A percentile compares a stretch with the other conserved stretches of the same genome.
Conservation (phyloP, 768 basidiomycete species). For the Cyathus striatus region DNA sequence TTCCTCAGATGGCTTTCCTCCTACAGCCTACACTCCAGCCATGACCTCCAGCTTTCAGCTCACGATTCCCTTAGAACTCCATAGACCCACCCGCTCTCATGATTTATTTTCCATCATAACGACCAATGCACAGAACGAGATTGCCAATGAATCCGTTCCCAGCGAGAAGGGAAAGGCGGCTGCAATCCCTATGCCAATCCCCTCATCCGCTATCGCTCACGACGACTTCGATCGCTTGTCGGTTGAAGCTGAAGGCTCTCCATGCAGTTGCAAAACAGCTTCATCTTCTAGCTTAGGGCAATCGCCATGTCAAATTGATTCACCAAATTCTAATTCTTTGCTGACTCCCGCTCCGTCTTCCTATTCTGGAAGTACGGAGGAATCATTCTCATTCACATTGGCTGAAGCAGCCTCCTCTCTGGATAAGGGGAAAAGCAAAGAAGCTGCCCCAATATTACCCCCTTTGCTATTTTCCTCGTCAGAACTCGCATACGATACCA, state of each 20-base stretch:
- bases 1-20: conserved; percentile 32
- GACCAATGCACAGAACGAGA: conserved; percentile 13
- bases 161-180: conserved; percentile 50
- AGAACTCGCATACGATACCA: conserved; percentile 41
- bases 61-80: conserved; percentile 7
- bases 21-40: conserved; percentile 3
- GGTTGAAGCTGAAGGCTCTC: background rate
- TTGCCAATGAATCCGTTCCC: background rate
- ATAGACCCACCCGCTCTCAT: conserved; percentile 21
- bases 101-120: conserved; percentile 21
- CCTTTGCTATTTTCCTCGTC: conserved; percentile 59
- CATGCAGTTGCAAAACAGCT: too few relatives aligned
- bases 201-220: conserved; percentile 24
- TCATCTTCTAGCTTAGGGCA: too few relatives aligned
- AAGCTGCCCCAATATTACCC: conserved; percentile 57
- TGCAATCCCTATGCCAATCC: conserved; percentile 49
- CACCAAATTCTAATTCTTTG: too few relatives aligned
- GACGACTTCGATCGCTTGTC: conserved; percentile 34
- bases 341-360: too few relatives aligned
- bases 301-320: too few relatives aligned
- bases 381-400: too few relatives aligned
- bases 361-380: too few relatives aligned
- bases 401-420: background rate
- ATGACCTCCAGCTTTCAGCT: too few relatives aligned
- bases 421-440: conserved; percentile 58